Conservation (phyloP, 768 basidiomycete species). For the Chiua virens region DNA sequence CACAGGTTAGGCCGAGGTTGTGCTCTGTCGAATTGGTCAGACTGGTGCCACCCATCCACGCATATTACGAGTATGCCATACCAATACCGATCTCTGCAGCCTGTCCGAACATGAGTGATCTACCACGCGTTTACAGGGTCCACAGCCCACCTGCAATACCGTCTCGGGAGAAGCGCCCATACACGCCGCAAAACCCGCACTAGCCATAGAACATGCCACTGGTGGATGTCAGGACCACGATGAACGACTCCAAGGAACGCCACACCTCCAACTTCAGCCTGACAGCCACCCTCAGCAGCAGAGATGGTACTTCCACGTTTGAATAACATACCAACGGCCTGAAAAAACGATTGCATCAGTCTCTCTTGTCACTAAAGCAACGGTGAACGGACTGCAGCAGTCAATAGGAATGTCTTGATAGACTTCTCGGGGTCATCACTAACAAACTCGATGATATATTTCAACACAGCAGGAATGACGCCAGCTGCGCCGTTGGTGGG, state of each 20-base stretch:
- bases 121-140: background rate
- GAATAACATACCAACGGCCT: slow-evolving; percentile 94
- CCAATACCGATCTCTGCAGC: slow-evolving; percentile 93
- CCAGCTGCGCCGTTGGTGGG: slow-evolving; percentile 94
- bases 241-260: background rate
- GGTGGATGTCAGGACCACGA: background rate
- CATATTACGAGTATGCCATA: slow-evolving; percentile 29
- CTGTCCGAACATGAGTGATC: slow-evolving; percentile 24
- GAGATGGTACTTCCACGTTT: slow-evolving; percentile 97
- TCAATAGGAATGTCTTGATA: slow-evolving; percentile 85
- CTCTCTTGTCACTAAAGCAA: background rate
- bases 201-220: slow-evolving; percentile 97
- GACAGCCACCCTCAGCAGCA: slow-evolving; percentile 93
- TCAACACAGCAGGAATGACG: slow-evolving; percentile 89
- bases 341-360: slow-evolving; percentile 9
- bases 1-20: slow-evolving; percentile 87
- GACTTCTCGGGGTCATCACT: slow-evolving; percentile 90
- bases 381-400: slow-evolving; percentile 64
- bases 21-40: slow-evolving; percentile 52
- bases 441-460: slow-evolving; percentile 90
- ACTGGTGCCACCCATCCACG: background rate
- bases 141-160: slow-evolving; percentile 59
- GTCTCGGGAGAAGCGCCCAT: slow-evolving; percentile 90
- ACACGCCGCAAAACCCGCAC: slow-evolving; percentile 90
- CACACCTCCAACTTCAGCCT: slow-evolving; percentile 90